Conservation (phyloP, 768 basidiomycete genomes). For the Cubamyces sp. region DNA sequence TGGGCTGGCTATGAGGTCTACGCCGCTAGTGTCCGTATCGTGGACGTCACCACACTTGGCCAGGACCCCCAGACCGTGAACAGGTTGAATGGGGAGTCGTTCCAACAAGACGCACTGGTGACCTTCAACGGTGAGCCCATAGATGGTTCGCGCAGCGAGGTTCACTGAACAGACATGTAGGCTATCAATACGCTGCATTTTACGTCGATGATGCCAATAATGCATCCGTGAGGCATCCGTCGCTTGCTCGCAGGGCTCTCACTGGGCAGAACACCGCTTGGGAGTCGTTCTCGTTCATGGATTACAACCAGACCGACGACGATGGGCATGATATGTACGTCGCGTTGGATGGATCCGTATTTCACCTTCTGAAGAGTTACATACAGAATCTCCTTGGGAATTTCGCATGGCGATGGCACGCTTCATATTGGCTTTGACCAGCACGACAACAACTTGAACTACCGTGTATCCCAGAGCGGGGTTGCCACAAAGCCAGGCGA, state of each 20-base stretch:
- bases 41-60: slow-evolving; percentile 32
- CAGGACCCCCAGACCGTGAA: slow-evolving; percentile 41
- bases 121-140: slow-evolving; percentile 37
- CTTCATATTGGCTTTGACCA: slow-evolving; percentile 42
- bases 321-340: slow-evolving; percentile 42
- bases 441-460: slow-evolving; percentile 41
- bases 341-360: background rate
- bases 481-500: slow-evolving; percentile 36
- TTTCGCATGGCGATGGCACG: slow-evolving; percentile 42
- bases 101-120: slow-evolving; percentile 40
- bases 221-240: slow-evolving; percentile 35
- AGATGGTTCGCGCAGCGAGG: too few relatives aligned
- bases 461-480: slow-evolving; percentile 37
- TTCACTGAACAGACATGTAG: slow-evolving; percentile 10
- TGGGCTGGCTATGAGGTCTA: background rate
- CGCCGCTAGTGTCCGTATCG: slow-evolving; percentile 23
- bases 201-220: slow-evolving; percentile 35
- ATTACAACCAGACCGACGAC: slow-evolving; percentile 43
- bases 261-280: slow-evolving; percentile 19
- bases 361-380: background rate
- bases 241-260: slow-evolving; percentile 34
- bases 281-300: slow-evolving; percentile 38
- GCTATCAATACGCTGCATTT: slow-evolving; percentile 42
- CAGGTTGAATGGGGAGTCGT: slow-evolving; percentile 42
- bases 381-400: slow-evolving; percentile 40